A percentile compares a stretch with the other conserved stretches of the same genome.
Evolutionary conservation across 192 early-diverging fungal genomes (phyloP).

Genomic region (Backusella australiensis): DNA sequence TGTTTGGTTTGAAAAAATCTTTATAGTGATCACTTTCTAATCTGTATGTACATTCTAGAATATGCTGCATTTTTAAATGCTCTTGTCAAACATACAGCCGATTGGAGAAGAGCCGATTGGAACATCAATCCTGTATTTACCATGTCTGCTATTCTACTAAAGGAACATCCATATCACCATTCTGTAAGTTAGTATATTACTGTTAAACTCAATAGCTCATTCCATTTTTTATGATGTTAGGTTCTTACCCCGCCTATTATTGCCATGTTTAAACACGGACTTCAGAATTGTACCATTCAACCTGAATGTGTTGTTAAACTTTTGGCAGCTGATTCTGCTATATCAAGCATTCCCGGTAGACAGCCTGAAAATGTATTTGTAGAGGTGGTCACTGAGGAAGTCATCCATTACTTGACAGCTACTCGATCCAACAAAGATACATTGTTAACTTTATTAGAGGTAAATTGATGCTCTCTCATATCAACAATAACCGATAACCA

Average conservation of each 20-base stretch:
- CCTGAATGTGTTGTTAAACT: constrained; percentile 43
- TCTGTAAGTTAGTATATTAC: constrained; percentile 26
- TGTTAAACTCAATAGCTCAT: background rate
- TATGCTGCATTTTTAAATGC: constrained; percentile 32
- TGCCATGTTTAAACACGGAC: constrained; percentile 42
- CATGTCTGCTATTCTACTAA: constrained; percentile 51
- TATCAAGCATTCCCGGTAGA: constrained; percentile 38
- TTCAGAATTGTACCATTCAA: constrained; percentile 40
- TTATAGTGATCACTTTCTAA: background rate
- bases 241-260: constrained; percentile 38
- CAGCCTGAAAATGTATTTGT: constrained; percentile 39
- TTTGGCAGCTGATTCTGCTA: constrained; percentile 40
- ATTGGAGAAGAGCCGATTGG: constrained; percentile 44
- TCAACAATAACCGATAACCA: background rate
- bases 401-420: background rate
- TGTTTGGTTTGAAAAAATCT: background rate
- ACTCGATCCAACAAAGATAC: constrained; percentile 35
- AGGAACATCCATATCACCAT: constrained; percentile 46
- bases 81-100: constrained; percentile 31
- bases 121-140: constrained; percentile 43
- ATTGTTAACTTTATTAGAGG: constrained; percentile 39
- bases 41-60: constrained; percentile 9
- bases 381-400: constrained; percentile 45
- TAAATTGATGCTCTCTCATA: background rate
- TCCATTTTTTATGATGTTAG: constrained; percentile 11